Evolutionary conservation across 352 stramenopile species (phyloP).

Genomic region (Phytophthora palmivora): DNA sequence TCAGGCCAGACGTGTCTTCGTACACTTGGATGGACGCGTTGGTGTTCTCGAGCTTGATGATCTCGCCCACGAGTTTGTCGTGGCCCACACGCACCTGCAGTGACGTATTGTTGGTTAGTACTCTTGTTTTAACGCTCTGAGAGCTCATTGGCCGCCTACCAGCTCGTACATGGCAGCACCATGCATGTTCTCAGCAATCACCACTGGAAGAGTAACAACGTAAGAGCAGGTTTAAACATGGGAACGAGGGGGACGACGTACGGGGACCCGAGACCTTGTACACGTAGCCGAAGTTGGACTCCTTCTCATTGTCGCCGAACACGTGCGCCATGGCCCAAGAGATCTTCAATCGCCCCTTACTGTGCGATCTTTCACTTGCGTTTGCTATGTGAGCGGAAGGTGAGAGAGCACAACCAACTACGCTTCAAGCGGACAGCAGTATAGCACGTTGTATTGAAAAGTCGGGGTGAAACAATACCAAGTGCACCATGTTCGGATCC

Average conservation of each 20-base stretch:
- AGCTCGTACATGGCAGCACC: conserved; percentile 98
- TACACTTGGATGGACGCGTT: conserved; percentile 99
- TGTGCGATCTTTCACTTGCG: conserved; percentile 56
- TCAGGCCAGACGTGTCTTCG: conserved; percentile 98
- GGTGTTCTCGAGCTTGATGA: conserved; percentile 99
- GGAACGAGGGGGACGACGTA: conserved; percentile 54
- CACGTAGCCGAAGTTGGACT: conserved; percentile 98
- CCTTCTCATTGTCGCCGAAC: conserved; percentile 88
- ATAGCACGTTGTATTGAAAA: neutral
- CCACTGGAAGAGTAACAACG: conserved; percentile 68
- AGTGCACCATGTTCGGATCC: neutral
- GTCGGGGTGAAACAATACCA: conserved; percentile 29
- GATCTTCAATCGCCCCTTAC: conserved; percentile 32
- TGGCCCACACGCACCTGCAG: conserved; percentile 97
- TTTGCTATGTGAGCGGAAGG: conserved; percentile 28
- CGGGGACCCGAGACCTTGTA: conserved; percentile 98
- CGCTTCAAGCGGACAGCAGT: conserved; percentile 27
- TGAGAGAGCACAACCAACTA: conserved; percentile 20
- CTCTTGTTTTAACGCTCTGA: neutral
- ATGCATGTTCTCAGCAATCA: conserved; percentile 99
- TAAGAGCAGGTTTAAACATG: conserved; percentile 4
- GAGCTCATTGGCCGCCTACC: conserved; percentile 45
- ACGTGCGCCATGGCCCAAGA: conserved; percentile 74
- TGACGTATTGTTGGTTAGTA: conserved; percentile 11
- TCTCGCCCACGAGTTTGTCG: conserved; percentile 99